Evolutionary conservation across 1,139 yeast species (phyloP).

Genomic region (Debaryomycetaceae sp.): DNA sequence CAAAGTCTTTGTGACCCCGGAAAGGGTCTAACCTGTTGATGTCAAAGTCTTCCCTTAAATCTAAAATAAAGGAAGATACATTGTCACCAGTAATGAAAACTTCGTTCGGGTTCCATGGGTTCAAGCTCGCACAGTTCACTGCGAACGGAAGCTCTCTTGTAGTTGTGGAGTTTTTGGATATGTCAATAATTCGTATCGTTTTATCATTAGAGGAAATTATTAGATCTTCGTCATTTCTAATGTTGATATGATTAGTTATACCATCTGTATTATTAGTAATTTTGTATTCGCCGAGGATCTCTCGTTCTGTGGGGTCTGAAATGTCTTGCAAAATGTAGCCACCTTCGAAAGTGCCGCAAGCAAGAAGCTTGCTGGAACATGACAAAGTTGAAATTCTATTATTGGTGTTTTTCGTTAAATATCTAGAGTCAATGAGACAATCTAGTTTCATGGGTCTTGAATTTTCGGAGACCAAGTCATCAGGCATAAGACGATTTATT

Average conservation of each 20-base stretch:
- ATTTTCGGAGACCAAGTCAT: slow-evolving; percentile 18
- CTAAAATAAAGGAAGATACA: slow-evolving; percentile 40
- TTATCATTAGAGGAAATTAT: slow-evolving; percentile 51
- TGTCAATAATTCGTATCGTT: slow-evolving; percentile 39
- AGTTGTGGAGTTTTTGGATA: slow-evolving; percentile 15
- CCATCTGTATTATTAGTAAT: slow-evolving; percentile 48
- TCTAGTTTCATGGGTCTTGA: slow-evolving; percentile 28
- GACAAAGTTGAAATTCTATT: slow-evolving; percentile 49
- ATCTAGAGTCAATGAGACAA: slow-evolving; percentile 40
- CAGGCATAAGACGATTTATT: slow-evolving; percentile 32
- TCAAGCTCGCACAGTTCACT: slow-evolving; percentile 48
- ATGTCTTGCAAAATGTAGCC: slow-evolving; percentile 41
- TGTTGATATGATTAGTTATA: slow-evolving; percentile 51
- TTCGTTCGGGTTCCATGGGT: slow-evolving; percentile 32
- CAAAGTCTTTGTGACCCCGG: slow-evolving; percentile 52
- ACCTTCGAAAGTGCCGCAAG: slow-evolving; percentile 58
- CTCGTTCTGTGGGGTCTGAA: slow-evolving; percentile 21
- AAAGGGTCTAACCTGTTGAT: slow-evolving; percentile 16
- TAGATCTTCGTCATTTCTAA: slow-evolving; percentile 25
- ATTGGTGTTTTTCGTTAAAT: slow-evolving; percentile 27
- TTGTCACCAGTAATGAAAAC: slow-evolving; percentile 53
- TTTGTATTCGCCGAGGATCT: slow-evolving; percentile 30
- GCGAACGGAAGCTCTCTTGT: slow-evolving; percentile 39
- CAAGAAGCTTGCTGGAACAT: slow-evolving; percentile 40
- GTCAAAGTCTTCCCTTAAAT: slow-evolving; percentile 28